phyloP scores from a whole-genome alignment of 257 asterid genomes.

The Ocimum tenuiflorum region DNA sequence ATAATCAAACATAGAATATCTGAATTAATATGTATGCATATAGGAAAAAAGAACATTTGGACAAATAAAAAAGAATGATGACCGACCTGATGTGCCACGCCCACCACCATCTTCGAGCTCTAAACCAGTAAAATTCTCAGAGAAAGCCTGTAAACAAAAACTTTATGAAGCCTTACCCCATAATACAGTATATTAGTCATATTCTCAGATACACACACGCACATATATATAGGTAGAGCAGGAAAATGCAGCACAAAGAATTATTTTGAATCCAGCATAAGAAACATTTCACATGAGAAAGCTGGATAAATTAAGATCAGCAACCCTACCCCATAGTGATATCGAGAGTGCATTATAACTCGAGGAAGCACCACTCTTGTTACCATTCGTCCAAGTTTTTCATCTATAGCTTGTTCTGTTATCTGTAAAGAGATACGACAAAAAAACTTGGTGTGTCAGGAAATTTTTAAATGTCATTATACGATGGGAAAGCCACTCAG shows the following conservation, averaged over 20 bases:
- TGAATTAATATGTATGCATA: background rate
- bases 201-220: background rate
- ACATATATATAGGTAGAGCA: background rate
- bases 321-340: slow-evolving; percentile 71
- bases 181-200: background rate
- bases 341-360: slow-evolving; percentile 83
- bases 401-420: slow-evolving; percentile 72
- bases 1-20: background rate
- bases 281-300: background rate
- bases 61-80: background rate
- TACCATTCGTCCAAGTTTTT: slow-evolving; percentile 70
- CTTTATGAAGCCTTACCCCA: background rate
- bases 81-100: slow-evolving; percentile 88
- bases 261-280: background rate
- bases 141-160: slow-evolving; percentile 57
- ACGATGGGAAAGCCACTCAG: background rate
- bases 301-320: background rate
- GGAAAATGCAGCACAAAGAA: background rate
- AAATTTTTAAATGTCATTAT: background rate
- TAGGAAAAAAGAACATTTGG: background rate
- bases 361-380: slow-evolving; percentile 93
- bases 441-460: background rate
- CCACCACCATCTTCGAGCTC: slow-evolving; percentile 99
- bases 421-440: slow-evolving; percentile 38
- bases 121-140: slow-evolving; percentile 84